A percentile compares a stretch with the other conserved stretches of the same genome.
Evolutionary conservation across 192 early-diverging fungal species (phyloP).

Genomic region (Coemansia sp.): DNA sequence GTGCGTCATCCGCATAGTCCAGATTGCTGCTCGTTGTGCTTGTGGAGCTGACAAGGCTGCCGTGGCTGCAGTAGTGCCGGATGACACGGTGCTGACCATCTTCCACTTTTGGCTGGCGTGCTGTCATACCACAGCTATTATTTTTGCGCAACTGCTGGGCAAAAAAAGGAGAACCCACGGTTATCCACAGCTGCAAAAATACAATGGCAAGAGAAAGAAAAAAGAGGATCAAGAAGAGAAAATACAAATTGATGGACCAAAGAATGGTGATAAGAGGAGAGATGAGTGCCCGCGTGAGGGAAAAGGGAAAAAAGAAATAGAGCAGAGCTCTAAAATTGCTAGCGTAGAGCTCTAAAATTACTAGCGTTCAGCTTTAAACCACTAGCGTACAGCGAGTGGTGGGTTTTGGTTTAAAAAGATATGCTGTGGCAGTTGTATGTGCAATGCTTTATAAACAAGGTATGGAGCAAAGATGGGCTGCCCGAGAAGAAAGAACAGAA

Average conservation of each 20-base stretch:
- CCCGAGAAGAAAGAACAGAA: background rate
- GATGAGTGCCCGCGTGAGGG: background rate
- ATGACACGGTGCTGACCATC: slow-evolving; percentile 22
- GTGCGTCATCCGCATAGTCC: slow-evolving; percentile 4
- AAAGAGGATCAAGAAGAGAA: background rate
- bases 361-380: background rate
- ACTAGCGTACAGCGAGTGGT: background rate
- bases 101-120: slow-evolving; percentile 20
- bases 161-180: background rate
- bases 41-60: slow-evolving; percentile 22
- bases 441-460: slow-evolving; percentile 6
- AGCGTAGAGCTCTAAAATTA: background rate
- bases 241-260: slow-evolving; percentile 4
- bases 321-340: background rate
- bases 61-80: slow-evolving; percentile 32
- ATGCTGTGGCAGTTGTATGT: background rate
- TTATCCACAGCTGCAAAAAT: background rate
- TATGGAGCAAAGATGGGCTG: background rate
- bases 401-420: background rate
- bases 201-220: slow-evolving; percentile 3
- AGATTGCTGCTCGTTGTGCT: slow-evolving; percentile 13
- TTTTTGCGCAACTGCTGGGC: background rate
- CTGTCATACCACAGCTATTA: slow-evolving; percentile 19
- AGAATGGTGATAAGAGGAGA: background rate
- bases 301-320: background rate